Percentiles rank a stretch among this genome's conserved stretches.
phyloP scores from a whole-genome alignment of 768 basidiomycete genomes.

The Calocera viscosa region DNA sequence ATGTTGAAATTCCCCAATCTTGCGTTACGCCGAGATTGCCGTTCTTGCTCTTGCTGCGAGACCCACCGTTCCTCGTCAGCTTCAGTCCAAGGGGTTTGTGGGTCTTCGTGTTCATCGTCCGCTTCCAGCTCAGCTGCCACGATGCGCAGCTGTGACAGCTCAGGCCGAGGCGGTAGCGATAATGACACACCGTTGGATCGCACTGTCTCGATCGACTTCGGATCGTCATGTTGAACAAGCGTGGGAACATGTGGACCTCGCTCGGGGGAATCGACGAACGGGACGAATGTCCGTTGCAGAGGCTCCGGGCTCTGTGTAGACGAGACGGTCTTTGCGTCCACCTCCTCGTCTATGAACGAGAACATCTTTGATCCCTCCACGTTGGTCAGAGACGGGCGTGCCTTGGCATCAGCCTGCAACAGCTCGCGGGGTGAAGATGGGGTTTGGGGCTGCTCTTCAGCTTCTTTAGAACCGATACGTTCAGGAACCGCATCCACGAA shows the following conservation, averaged over 20 bases:
- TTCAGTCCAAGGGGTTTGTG: slow-evolving; percentile 16
- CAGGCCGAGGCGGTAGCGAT: background rate
- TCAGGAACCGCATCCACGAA: background rate
- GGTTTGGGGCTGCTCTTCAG: background rate
- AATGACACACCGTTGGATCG: background rate
- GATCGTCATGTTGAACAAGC: background rate
- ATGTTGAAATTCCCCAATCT: slow-evolving; percentile 75
- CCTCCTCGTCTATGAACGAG: slow-evolving; percentile 22
- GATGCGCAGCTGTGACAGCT: background rate
- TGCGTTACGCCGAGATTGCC: background rate
- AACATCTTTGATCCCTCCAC: background rate
- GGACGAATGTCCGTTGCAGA: slow-evolving; percentile 4
- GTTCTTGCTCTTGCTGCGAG: background rate
- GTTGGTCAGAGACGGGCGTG: background rate
- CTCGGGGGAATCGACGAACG: background rate
- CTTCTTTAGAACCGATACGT: too few relatives aligned
- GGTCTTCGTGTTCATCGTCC: slow-evolving; percentile 14
- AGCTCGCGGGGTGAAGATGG: background rate
- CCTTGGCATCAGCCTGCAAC: background rate
- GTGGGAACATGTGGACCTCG: background rate
- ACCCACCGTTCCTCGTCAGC: background rate
- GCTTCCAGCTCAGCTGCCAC: slow-evolving; percentile 3
- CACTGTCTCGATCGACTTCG: background rate
- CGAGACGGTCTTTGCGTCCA: slow-evolving; percentile 11
- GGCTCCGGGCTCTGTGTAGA: slow-evolving; percentile 12